Base-by-base conservation (phyloP, 164 flowering plant species). In the Annona squamosa region DNA sequence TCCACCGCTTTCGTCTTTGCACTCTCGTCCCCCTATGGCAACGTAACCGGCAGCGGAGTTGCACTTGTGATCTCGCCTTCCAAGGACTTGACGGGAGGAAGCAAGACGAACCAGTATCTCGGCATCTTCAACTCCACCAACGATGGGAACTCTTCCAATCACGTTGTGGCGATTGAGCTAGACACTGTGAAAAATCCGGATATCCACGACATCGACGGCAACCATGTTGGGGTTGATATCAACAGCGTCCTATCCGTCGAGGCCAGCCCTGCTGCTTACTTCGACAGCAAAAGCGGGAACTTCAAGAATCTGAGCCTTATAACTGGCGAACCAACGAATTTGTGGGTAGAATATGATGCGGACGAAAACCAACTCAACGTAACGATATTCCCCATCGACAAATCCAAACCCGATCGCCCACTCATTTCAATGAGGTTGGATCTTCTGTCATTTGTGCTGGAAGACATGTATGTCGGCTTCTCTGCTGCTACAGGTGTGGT, bases 401-500 rank as follows among this genome's bases (percentile, higher is more conserved):
- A 6, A 5, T 70, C 19, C 2, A 89, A 84, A 78, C 93, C 93
- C 69, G 77, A 16, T 41, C n/a, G 5, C 6, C 87, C 94, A 7
- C 69, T 87, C 52, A 46, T 90, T 48, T 82, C 89, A 0, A 79
- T 13, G 67, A 52, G 1, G 1, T 42, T 84, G 2, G 88, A 89
- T 82, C 84, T 87, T 19, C 82, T 91, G 0, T 81, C 85, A 4
- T 72, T 87, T 57, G 48, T 89, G 13, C 41, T 72, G 0, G 83
- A 90, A 2, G 77, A 45, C 46, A 87, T 88, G 90, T 88, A 80
- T 37, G 87, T 84, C 9, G 93, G 91, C 4, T 88, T 89, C 81
- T 86, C 93, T 48, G 73, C 93, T 44, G 83, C 93, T 0, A 88
- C 91, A 3, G 90, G 91, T 5, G 64, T 83, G 59, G 84, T 88